Percentiles rank a stretch among this genome's conserved stretches.
phyloP scores from a whole-genome alignment of 305 asterid species.

The Fraxinus greggii region DNA sequence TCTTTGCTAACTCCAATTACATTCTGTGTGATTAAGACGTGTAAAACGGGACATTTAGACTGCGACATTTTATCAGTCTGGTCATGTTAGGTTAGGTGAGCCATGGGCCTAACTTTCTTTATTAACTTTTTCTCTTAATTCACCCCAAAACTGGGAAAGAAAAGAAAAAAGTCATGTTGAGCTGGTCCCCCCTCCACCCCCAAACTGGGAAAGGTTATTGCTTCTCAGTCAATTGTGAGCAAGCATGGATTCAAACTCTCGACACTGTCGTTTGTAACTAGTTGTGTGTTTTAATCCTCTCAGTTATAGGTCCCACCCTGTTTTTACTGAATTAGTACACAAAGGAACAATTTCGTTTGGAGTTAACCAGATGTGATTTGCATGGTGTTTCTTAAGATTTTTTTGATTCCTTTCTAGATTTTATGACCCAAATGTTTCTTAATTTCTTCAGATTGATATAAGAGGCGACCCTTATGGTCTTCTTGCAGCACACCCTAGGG shows the following conservation, averaged over 20 bases:
- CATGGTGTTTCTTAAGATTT: background rate
- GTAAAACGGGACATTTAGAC: background rate
- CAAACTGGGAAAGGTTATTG: no score
- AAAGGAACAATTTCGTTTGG: background rate
- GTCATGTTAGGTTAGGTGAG: background rate
- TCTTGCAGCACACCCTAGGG: slow-evolving; percentile 75
- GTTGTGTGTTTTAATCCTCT: background rate
- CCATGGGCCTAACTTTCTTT: background rate
- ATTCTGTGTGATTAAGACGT: background rate
- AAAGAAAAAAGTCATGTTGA: background rate
- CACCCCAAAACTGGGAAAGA: background rate
- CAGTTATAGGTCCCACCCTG: background rate
- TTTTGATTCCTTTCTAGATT: background rate
- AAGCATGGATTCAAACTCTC: background rate
- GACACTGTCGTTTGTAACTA: no score
- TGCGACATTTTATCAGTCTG: background rate
- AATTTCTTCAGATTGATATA: slow-evolving; percentile 56
- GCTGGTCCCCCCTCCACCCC: background rate
- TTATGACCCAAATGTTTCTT: background rate
- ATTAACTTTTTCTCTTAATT: background rate
- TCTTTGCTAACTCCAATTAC: background rate
- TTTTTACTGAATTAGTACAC: background rate
- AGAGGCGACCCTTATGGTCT: slow-evolving; percentile 74
- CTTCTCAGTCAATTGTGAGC: background rate
- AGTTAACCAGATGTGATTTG: background rate